phyloP scores from a whole-genome alignment of 2,329 filamentous ascomycete genomes.

The Ophioceras dolichostomum region DNA sequence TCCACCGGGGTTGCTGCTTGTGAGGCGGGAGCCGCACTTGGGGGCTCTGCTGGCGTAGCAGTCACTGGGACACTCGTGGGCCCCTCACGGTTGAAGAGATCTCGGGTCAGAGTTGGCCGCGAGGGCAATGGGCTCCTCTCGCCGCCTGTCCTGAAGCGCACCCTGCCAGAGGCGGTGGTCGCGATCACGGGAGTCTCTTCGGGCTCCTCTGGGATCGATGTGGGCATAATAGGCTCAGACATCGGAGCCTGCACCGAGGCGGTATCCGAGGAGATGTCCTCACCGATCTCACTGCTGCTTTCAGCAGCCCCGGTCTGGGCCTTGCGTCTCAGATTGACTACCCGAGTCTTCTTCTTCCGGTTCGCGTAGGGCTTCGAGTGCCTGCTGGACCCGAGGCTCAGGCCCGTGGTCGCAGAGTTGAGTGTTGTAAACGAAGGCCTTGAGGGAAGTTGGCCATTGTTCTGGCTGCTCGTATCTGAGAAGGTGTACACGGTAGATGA shows the following conservation, averaged over 20 bases:
- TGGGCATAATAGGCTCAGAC: slow-evolving; percentile 46
- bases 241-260: slow-evolving; percentile 44
- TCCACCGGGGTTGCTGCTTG: neutral
- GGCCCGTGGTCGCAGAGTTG: slow-evolving; percentile 46
- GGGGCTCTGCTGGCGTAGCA: too few species aligned
- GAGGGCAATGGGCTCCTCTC: slow-evolving; percentile 15
- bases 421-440: slow-evolving; percentile 54
- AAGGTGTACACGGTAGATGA: slow-evolving; percentile 58
- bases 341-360: slow-evolving; percentile 71
- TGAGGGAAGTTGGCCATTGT: slow-evolving; percentile 50
- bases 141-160: slow-evolving; percentile 24
- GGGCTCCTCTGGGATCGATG: slow-evolving; percentile 46
- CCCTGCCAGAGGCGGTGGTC: slow-evolving; percentile 17
- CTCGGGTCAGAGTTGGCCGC: slow-evolving; percentile 19
- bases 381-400: slow-evolving; percentile 50
- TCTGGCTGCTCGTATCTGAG: slow-evolving; percentile 55
- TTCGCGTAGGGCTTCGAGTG: slow-evolving; percentile 46
- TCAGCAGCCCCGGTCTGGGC: slow-evolving; percentile 31
- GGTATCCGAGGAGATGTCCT: slow-evolving; percentile 27
- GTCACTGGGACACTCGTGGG: neutral
- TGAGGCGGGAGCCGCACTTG: too few species aligned
- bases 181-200: slow-evolving; percentile 28
- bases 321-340: slow-evolving; percentile 62
- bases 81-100: slow-evolving; percentile 18
- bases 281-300: slow-evolving; percentile 37